Evolutionary conservation across 2,329 filamentous ascomycete species (phyloP).

Genomic region (Fusarium falciforme): DNA sequence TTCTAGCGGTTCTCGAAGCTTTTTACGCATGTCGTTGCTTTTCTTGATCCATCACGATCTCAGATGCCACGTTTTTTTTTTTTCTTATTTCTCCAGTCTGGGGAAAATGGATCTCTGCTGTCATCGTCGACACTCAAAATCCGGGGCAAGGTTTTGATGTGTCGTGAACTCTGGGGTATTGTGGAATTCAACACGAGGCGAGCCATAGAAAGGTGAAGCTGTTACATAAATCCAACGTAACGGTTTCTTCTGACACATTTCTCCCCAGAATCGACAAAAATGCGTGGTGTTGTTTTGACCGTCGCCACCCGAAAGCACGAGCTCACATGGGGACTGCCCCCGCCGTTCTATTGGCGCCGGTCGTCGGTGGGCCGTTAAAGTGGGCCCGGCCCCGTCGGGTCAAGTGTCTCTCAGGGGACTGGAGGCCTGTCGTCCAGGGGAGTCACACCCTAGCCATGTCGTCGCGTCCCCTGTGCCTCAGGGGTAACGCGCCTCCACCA

Average conservation of each 20-base stretch:
- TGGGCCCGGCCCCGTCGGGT: not conserved
- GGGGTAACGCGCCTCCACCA: not conserved
- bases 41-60: not conserved
- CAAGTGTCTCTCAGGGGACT: not conserved
- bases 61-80: not conserved
- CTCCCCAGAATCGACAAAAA: not conserved
- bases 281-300: not conserved
- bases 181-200: conserved; percentile 18
- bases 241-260: conserved; percentile 14
- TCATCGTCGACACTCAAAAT: not conserved
- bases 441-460: not conserved
- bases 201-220: conserved; percentile 35
- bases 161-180: conserved; percentile 34
- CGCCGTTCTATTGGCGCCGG: not conserved
- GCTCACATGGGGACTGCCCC: not conserved
- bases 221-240: conserved; percentile 45
- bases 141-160: conserved; percentile 15
- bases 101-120: conserved; percentile 26
- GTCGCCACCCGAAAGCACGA: conserved; percentile 1
- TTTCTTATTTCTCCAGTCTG: conserved; percentile 6
- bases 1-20: conserved; percentile 1
- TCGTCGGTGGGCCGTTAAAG: not conserved
- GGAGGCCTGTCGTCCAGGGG: not conserved
- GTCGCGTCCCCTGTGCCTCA: conserved; percentile 1
- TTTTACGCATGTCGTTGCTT: conserved; percentile 7